phyloP scores from a whole-genome alignment of 495 filamentous ascomycete species.

The Amorphotheca resinae region DNA sequence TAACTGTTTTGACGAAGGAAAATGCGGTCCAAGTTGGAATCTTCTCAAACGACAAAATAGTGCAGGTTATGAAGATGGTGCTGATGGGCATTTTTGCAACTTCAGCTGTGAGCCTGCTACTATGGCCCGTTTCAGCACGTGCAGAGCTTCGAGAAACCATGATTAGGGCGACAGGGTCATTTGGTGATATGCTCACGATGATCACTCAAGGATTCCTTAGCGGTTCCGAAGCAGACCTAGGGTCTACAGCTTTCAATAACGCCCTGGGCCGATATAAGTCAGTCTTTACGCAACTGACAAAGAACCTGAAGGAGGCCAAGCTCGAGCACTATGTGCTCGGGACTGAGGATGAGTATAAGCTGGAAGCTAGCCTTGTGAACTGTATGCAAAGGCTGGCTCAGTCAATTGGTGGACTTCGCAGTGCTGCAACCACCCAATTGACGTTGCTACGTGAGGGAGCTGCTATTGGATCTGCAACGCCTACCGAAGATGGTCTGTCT shows the following conservation, averaged over 20 bases:
- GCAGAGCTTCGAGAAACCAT: constrained; percentile 63
- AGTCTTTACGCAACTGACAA: constrained; percentile 59
- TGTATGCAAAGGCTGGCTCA: constrained; percentile 81
- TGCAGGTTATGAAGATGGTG: constrained; percentile 83
- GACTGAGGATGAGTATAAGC: constrained; percentile 66
- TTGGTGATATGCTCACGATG: constrained; percentile 68
- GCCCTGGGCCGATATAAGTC: constrained; percentile 55
- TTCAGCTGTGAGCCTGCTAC: constrained; percentile 60
- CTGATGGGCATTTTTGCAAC: constrained; percentile 69
- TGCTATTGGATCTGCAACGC: constrained; percentile 5
- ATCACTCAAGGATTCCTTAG: constrained; percentile 79
- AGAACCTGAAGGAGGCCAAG: constrained; percentile 76
- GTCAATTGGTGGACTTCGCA: constrained; percentile 80
- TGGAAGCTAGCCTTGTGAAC: constrained; percentile 69
- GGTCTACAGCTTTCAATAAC: constrained; percentile 46
- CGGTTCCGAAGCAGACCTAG: constrained; percentile 69
- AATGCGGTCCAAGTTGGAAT: constrained; percentile 68
- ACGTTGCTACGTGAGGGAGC: constrained; percentile 55
- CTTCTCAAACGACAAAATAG: constrained; percentile 70
- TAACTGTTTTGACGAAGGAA: constrained; percentile 87
- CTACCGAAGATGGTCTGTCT: background rate
- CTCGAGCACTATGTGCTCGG: constrained; percentile 81
- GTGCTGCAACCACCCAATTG: constrained; percentile 83
- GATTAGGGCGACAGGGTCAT: constrained; percentile 57
- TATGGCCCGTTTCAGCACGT: constrained; percentile 75